These are phyloP conservation scores for Phylloporus sp. DNA, from an alignment of 768 basidiomycete species.

Conservation along the genomic window DNA sequence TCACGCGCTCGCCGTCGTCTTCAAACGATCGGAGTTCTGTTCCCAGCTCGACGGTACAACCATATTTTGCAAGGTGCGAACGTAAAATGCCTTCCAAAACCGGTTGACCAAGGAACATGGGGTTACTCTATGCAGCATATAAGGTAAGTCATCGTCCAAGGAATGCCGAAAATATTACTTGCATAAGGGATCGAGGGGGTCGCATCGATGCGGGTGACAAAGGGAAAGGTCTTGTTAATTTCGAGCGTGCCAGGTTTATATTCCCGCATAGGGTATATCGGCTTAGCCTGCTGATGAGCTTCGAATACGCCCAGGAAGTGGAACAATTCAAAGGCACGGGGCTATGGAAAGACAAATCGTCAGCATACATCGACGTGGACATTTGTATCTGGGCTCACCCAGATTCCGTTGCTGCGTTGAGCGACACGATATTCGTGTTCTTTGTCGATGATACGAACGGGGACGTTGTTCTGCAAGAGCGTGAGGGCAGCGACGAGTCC, in stretches of 20 bases:
- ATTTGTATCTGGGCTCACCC: constrained; percentile 23
- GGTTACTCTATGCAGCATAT: constrained; percentile 6
- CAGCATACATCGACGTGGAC: not conserved
- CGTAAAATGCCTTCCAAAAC: constrained; percentile 26
- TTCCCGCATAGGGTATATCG: constrained; percentile 26
- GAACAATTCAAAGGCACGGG: constrained; percentile 41
- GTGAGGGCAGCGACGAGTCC: constrained; percentile 31
- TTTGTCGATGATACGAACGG: constrained; percentile 50
- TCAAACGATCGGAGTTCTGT: constrained; percentile 43
- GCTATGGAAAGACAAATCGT: constrained; percentile 6
- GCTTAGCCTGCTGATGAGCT: constrained; percentile 30
- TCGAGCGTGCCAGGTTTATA: constrained; percentile 29
- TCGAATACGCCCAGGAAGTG: constrained; percentile 37
- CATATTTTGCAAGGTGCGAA: constrained; percentile 17
- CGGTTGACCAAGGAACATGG: constrained; percentile 22
- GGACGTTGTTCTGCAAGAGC: constrained; percentile 39
- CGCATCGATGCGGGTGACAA: constrained; percentile 9
- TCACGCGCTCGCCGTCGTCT: constrained; percentile 34
- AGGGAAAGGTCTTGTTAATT: constrained; percentile 6
- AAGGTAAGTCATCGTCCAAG: not conserved
- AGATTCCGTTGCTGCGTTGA: constrained; percentile 37
- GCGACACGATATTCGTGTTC: constrained; percentile 32
- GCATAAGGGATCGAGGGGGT: constrained; percentile 28
- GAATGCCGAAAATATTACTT: not conserved
- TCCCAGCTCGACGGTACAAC: constrained; percentile 37